Base-by-base conservation (phyloP, 1,284 basidiomycete species). In the Apiotrichum laibachii region DNA sequence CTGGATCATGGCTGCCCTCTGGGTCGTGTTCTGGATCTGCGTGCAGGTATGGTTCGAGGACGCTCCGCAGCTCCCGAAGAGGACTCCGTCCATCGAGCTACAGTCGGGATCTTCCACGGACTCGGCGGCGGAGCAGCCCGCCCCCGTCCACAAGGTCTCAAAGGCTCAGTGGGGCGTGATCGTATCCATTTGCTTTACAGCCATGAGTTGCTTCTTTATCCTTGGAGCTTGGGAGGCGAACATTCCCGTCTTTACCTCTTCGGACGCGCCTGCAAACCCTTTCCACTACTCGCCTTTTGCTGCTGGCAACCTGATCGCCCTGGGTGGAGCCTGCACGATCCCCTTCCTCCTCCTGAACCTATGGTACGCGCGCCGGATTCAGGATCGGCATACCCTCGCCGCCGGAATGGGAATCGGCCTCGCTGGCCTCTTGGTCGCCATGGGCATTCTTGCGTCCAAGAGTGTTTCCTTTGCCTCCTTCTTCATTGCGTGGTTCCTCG, bases 281-380 rank as follows among this genome's bases (percentile, higher is more conserved):
- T 59, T 59, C 57, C 19, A 59, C 43, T 59, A 55, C 37, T 46
- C 52, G 11, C 57, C 57, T 12, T 59, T 59, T 19, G 52, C 57
- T 11, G 46, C 57, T 1, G 57, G 57, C 21, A 59, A 59, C 48
- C 11, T 59, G 21, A 59, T 59, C 43, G 57, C 57, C 13, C 48
- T 59, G 6, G 57, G 57, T 12, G 57, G 57, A 8, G 57, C 53
- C 16, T 54, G 52, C 19, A 39, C 57, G 12, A 50, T 59, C 12
- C 57, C 57, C 12, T 59, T 59, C 49, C 53, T 59, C 21, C 52
- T 59, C 12, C 22, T 50, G 48, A 59, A 59, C 42, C 52, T 59
- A 8, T 22, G 42, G 22, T 50, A n/a, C 19, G 52, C 52, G 11
- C 57, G 57, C 2, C 33, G 53, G 10, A 18, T 55, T 22, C 57